phyloP scores from a whole-genome alignment of 83 land plant genomes.

The Picea abies region DNA sequence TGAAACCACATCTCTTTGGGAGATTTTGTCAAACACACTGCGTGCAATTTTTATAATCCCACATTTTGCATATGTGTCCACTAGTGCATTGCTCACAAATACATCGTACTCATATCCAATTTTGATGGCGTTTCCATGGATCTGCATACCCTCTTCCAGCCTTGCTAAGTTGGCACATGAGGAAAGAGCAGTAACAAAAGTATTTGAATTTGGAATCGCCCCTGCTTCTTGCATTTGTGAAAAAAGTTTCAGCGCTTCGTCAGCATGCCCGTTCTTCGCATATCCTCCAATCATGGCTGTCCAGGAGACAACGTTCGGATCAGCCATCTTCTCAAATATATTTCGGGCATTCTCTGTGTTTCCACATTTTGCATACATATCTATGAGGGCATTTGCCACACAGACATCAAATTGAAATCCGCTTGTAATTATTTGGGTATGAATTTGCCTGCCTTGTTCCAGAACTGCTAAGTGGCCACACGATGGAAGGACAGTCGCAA shows the following conservation, averaged over 20 bases:
- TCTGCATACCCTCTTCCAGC: conserved; percentile 6
- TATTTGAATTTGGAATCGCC: neutral
- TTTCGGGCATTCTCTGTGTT: conserved; percentile 18
- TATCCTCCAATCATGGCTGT: conserved; percentile 36
- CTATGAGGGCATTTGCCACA: neutral
- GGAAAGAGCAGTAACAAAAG: conserved; percentile 1
- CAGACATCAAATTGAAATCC: neutral
- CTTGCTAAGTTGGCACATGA: neutral
- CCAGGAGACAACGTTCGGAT: conserved; percentile 33
- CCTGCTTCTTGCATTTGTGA: conserved; percentile 19
- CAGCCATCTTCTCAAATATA: conserved; percentile 28
- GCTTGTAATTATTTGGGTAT: neutral
- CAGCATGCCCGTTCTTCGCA: conserved; percentile 9
- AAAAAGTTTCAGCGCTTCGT: conserved; percentile 16
- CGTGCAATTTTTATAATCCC: conserved; percentile 7
- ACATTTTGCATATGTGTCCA: conserved; percentile 19
- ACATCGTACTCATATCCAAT: neutral
- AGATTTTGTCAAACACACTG: conserved; percentile 3
- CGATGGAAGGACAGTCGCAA: conserved; percentile 23
- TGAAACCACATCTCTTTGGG: conserved; percentile 7
- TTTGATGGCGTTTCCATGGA: conserved; percentile 4
- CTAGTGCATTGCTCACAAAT: conserved; percentile 8
- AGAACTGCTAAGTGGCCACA: neutral
- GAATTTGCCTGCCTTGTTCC: neutral
- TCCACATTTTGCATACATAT: conserved; percentile 7